These are phyloP conservation scores for Termitomyces sp. DNA, from an alignment of 768 basidiomycete genomes.

Conservation along the genomic window DNA sequence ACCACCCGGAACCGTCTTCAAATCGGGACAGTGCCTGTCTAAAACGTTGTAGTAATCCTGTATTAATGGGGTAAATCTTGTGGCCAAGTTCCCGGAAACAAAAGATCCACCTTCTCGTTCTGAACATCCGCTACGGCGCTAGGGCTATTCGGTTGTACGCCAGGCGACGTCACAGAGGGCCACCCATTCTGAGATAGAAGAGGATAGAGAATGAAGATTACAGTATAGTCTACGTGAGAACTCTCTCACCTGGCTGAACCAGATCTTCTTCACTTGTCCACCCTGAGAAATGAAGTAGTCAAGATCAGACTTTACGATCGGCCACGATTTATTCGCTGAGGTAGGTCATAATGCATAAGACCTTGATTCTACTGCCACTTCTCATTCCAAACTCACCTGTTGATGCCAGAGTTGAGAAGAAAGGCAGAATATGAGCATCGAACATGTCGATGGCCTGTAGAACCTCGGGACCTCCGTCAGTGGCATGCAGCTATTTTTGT, in stretches of 20 bases:
- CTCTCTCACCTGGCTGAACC: constrained; percentile 56
- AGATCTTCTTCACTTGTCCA: constrained; percentile 70
- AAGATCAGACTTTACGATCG: constrained; percentile 53
- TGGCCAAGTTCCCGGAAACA: background rate
- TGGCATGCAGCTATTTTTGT: constrained; percentile 29
- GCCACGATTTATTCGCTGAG: constrained; percentile 58
- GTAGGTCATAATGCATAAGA: background rate
- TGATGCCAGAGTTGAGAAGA: constrained; percentile 56
- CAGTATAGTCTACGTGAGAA: background rate
- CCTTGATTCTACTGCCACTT: background rate
- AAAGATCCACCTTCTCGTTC: constrained; percentile 53
- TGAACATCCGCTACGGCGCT: constrained; percentile 55
- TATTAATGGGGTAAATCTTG: constrained; percentile 4
- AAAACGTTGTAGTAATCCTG: constrained; percentile 64
- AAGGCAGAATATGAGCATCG: constrained; percentile 69
- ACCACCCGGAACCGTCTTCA: constrained; percentile 57
- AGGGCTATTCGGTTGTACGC: constrained; percentile 65
- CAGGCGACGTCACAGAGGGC: constrained; percentile 61
- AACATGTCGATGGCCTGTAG: constrained; percentile 60
- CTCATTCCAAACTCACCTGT: constrained; percentile 36
- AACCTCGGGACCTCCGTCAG: constrained; percentile 49
- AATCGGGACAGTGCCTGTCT: constrained; percentile 57
- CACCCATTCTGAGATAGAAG: constrained; percentile 60
- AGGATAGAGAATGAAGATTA: too few relatives aligned
- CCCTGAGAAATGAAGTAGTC: constrained; percentile 62